Evolutionary conservation across 73 alveolate species (phyloP).

Genomic region (Symbiodinium pilosum): DNA sequence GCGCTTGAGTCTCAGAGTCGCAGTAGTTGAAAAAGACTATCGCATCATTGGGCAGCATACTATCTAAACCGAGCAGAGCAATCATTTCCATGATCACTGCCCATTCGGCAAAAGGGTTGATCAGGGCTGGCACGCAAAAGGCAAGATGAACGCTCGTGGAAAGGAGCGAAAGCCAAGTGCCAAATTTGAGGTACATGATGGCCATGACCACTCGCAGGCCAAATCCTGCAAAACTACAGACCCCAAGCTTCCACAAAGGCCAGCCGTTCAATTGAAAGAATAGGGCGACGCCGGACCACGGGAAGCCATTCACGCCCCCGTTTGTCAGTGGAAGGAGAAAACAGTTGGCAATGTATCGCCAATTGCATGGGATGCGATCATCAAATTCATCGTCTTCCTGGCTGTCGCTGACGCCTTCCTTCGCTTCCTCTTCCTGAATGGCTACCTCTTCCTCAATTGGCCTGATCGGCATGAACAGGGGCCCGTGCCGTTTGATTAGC

Average conservation of each 20-base stretch:
- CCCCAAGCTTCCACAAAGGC: neutral
- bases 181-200: neutral
- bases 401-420: no score
- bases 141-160: neutral
- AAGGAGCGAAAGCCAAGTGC: neutral
- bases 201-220: conserved; percentile 9
- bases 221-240: neutral
- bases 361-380: neutral
- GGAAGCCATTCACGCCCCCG: conserved; percentile 1
- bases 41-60: neutral
- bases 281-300: neutral
- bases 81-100: neutral
- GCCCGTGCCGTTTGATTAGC: no score
- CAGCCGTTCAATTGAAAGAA: conserved; percentile 11
- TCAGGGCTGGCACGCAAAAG: neutral
- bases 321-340: conserved; percentile 1
- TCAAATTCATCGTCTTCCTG: neutral
- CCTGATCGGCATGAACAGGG: neutral
- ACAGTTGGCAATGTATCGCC: neutral
- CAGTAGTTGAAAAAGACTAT: neutral
- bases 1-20: neutral
- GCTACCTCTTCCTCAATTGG: neutral
- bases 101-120: conserved; percentile 2
- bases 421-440: neutral
- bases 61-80: neutral